Base-by-base conservation (phyloP, 2,329 filamentous ascomycete genomes). In the Hirsutella rhossiliensis region DNA sequence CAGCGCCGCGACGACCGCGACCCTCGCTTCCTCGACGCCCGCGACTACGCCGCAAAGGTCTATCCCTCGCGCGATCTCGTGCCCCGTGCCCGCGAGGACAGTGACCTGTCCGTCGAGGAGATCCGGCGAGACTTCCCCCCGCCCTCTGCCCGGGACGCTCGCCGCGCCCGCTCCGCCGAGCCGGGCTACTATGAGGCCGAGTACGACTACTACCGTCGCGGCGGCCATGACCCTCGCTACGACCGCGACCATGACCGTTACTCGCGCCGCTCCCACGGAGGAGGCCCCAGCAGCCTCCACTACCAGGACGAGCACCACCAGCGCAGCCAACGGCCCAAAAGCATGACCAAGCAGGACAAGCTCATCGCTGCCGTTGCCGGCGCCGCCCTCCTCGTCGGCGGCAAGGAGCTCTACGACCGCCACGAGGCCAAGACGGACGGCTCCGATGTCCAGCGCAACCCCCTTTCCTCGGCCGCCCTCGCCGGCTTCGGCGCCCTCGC, bases 121-220 rank as follows among this genome's bases (percentile, higher is more conserved):
- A 79, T 94, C 47, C 78, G 79, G 50, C 80, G 87, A 52, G 85
- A 94, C 53, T 94, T 94, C 56, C 86, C 86, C 29, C 85, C 87
- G 7, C 82, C 81, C n/a, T 51, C 52, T 11, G 57, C 70, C 48
- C 61, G 62, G 44, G 75, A 76, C 48, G 56, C 73, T 32, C 74
- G 77, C 52, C 76, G 82, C 46, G 70, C 81, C 52, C 75, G 80
- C 54, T 85, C 82, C 7, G 75, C 74, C 45, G 80, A 81, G 45
- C 70, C 73, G 39, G 66, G 68, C 48, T 70, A 77, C 55, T 75
- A 80, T 58, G 75, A 80, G 45, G 75, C 67, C 49, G 59, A 68
- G 40, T 67, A 69, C 48, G 64, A 69, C 44, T 72, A 68, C 43
- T 27, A 27, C 23, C 23, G 23, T 9, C 63, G 66, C 43, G 58